These are phyloP conservation scores for Coniochaeta sp. DNA, from an alignment of 2,329 filamentous ascomycete genomes.

Conservation along the genomic window DNA sequence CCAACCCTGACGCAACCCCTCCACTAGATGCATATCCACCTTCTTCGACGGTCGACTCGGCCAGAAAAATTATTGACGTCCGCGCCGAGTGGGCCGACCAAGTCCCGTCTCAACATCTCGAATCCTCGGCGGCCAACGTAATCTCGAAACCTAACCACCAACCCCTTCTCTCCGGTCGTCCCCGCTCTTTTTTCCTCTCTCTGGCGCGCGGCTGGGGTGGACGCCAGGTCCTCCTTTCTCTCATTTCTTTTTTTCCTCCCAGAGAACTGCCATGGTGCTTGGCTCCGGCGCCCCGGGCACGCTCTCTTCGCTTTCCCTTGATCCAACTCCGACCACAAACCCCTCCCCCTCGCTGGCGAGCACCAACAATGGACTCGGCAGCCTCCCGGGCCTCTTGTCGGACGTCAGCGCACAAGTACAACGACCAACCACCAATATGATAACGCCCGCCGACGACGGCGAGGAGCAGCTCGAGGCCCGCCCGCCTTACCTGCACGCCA, in stretches of 20 bases:
- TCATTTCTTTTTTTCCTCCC: background rate
- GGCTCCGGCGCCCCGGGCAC: background rate
- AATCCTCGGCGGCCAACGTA: background rate
- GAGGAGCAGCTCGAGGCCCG: slow-evolving; percentile 38
- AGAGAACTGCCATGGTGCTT: background rate
- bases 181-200: background rate
- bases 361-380: background rate
- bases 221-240: background rate
- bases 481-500: slow-evolving; percentile 68
- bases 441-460: slow-evolving; percentile 14
- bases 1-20: background rate
- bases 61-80: slow-evolving; percentile 1
- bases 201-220: background rate
- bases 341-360: background rate
- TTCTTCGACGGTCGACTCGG: background rate
- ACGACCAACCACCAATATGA: slow-evolving; percentile 23
- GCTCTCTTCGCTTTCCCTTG: background rate
- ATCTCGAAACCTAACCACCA: background rate
- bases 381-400: background rate
- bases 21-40: background rate
- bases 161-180: background rate
- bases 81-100: background rate
- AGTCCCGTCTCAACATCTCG: background rate
- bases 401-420: slow-evolving; percentile 8
- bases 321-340: background rate